Base-by-base conservation (phyloP, 1,139 yeast species). In the Eremothecium gossypii region DNA sequence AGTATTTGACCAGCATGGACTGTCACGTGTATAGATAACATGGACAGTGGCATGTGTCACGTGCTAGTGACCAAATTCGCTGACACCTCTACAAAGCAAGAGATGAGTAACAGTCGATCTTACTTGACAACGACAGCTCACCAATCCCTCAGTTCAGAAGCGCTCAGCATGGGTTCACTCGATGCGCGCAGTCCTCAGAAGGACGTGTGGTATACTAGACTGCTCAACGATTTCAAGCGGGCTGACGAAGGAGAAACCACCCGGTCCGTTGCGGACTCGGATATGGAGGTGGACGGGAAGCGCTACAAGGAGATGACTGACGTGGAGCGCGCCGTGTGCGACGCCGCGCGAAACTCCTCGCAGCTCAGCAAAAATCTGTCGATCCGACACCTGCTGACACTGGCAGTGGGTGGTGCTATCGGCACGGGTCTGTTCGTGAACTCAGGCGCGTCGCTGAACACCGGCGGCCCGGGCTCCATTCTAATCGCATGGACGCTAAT, bases 351-450 rank as follows among this genome's bases (percentile, higher is more conserved):
- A 57, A 70, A 89, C 12, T 86, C 89, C 1, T 71, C 83, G 28
- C 36, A 45, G 66, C n/a, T 32, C n/a, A 34, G 27, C 14, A 70
- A 85, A 58, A 69, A 74, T 35, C 70, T 83, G 44, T 78, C 79
- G 51, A 69, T 65, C 77, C 83, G 68, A 66, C 70, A 66, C 45
- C 71, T 84, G 53, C 83, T 81, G 57, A 82, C 84, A 85, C 79
- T 85, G 60, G 93, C 94, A 39, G 79, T 85, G 53, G 95, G 95
- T 57, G 94, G 94, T 49, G 73, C 86, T 41, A 83, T 85, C 49
- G 95, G 95, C 64, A 83, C 71, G 4, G 71, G 71, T 74, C 51
- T 77, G 65, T 72, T 68, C 53, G 76, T 80, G 35, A 83, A 83
- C 57, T 69, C 78, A 28, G 87, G 87, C 47, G 67, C 70, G 48